These are phyloP conservation scores for Omphalotus guepiniiformis DNA, from an alignment of 768 basidiomycete species.

Conservation along the genomic window DNA sequence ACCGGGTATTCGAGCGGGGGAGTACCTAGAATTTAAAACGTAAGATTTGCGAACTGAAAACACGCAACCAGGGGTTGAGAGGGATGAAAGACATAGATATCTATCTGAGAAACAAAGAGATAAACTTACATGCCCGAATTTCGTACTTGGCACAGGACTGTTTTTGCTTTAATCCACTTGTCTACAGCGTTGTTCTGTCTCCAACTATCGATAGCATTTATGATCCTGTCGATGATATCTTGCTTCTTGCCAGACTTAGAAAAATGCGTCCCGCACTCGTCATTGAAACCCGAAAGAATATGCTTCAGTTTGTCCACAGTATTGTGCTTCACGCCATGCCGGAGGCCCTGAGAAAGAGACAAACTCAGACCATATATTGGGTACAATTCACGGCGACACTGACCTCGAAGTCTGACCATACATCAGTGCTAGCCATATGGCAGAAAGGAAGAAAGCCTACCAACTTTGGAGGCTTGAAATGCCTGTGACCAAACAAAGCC, in stretches of 20 bases:
- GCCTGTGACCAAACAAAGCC: neutral
- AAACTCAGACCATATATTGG: slow-evolving; percentile 8
- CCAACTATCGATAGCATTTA: slow-evolving; percentile 56
- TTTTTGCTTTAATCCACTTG: slow-evolving; percentile 67
- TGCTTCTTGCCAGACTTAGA: slow-evolving; percentile 83
- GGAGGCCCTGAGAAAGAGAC: slow-evolving; percentile 47
- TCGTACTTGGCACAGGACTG: slow-evolving; percentile 64
- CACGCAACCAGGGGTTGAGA: neutral
- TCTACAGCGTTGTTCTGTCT: slow-evolving; percentile 50
- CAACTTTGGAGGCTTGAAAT: neutral
- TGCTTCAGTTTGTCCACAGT: slow-evolving; percentile 86
- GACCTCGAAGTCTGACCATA: slow-evolving; percentile 77
- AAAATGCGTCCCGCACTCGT: slow-evolving; percentile 65
- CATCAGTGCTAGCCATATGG: slow-evolving; percentile 57
- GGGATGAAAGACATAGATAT: neutral
- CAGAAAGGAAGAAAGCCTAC: slow-evolving; percentile 10
- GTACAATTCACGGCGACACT: slow-evolving; percentile 17
- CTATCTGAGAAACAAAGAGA: slow-evolving; percentile 3
- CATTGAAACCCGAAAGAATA: slow-evolving; percentile 73
- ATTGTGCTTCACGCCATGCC: slow-evolving; percentile 67
- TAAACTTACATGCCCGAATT: slow-evolving; percentile 59
- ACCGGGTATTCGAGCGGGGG: slow-evolving; percentile 6
- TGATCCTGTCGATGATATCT: slow-evolving; percentile 78
- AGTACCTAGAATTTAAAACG: slow-evolving; percentile 5
- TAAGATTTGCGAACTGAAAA: slow-evolving; percentile 1